Conservation (phyloP, 2,329 filamentous ascomycete genomes). For the Orbilia oligospora region DNA sequence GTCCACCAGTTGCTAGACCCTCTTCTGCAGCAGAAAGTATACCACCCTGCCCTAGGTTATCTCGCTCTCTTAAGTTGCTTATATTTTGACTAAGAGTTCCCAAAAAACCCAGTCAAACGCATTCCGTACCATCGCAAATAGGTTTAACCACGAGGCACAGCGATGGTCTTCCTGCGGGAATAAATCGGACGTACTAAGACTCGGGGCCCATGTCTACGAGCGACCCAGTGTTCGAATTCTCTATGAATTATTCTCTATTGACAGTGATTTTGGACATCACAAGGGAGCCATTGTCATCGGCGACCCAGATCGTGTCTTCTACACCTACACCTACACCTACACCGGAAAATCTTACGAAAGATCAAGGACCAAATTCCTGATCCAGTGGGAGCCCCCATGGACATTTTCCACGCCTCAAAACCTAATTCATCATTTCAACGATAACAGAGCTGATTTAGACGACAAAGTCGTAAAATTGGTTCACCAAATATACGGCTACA, state of each 20-base stretch:
- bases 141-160: not conserved
- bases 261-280: not conserved
- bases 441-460: not conserved
- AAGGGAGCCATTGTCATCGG: not conserved
- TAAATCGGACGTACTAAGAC: not conserved
- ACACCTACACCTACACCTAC: not conserved
- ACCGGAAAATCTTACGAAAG: not conserved
- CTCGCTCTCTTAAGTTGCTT: not conserved
- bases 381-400: not conserved
- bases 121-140: not conserved
- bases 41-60: not conserved
- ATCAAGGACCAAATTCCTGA: not conserved
- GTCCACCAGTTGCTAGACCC: not conserved
- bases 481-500: conserved; percentile 27
- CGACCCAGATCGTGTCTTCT: not conserved
- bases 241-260: not conserved
- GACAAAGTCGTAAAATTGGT: conserved; percentile 11
- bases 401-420: not conserved
- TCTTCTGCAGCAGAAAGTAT: not conserved
- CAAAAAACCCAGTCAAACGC: not conserved
- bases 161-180: not conserved
- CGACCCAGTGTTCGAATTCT: not conserved
- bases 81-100: not conserved
- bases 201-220: not conserved
- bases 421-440: not conserved